Evolutionary conservation across 1,284 basidiomycete genomes (phyloP).

Genomic region (Fistulina hepatica): DNA sequence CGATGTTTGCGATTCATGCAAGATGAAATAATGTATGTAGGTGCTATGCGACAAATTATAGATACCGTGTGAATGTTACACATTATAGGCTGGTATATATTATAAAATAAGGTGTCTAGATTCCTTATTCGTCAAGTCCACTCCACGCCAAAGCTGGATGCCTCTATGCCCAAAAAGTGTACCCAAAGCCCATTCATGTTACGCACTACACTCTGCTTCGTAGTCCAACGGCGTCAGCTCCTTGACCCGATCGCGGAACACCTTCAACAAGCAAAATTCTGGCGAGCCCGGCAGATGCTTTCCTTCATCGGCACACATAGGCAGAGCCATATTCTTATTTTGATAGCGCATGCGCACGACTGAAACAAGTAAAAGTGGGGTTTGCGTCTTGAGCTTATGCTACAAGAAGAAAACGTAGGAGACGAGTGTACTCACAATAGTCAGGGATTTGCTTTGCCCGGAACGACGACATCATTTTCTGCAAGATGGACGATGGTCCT

Average conservation of each 20-base stretch:
- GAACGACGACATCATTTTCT: constrained; percentile 26
- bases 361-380: constrained; percentile 20
- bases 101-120: too few species aligned
- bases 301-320: constrained; percentile 54
- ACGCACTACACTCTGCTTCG: constrained; percentile 54
- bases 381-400: not conserved
- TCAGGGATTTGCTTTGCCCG: constrained; percentile 23
- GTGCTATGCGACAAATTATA: too few species aligned
- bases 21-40: too few species aligned
- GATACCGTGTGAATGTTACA: too few species aligned
- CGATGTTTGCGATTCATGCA: too few species aligned
- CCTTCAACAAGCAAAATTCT: constrained; percentile 66
- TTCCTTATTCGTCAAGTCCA: too few species aligned
- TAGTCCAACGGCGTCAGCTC: constrained; percentile 57
- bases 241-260: constrained; percentile 51
- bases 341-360: constrained; percentile 72
- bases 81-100: too few species aligned
- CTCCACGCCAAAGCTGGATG: too few species aligned
- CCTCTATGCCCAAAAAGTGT: too few species aligned
- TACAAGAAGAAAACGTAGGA: not conserved
- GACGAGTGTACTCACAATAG: constrained; percentile 29
- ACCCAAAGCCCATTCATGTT: too few species aligned
- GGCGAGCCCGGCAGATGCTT: constrained; percentile 63
- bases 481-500: constrained; percentile 23
- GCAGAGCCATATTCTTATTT: constrained; percentile 55